phyloP scores from a whole-genome alignment of 2,329 filamentous ascomycete genomes.

The Xylaria sp. region DNA sequence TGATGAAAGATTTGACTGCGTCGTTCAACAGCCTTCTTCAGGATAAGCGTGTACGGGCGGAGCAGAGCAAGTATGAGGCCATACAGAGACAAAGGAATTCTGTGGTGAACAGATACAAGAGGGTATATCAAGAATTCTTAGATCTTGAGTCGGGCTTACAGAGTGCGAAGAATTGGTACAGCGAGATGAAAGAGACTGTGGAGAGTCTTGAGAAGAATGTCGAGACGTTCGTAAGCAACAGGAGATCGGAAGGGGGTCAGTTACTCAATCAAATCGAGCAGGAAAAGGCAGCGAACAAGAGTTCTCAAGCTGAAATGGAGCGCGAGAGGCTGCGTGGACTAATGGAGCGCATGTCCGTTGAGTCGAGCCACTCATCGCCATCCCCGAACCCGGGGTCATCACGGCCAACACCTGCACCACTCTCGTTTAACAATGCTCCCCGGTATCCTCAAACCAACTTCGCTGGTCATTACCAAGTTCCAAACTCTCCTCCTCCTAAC shows the following conservation, averaged over 20 bases:
- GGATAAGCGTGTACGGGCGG: slow-evolving; percentile 89
- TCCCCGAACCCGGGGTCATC: slow-evolving; percentile 46
- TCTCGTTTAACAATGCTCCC: slow-evolving; percentile 53
- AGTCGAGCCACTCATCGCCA: slow-evolving; percentile 55
- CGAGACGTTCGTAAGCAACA: slow-evolving; percentile 94
- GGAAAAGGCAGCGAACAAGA: slow-evolving; percentile 67
- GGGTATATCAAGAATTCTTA: slow-evolving; percentile 89
- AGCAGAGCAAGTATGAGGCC: slow-evolving; percentile 93
- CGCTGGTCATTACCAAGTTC: slow-evolving; percentile 63
- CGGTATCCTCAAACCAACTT: slow-evolving; percentile 62
- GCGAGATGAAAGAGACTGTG: slow-evolving; percentile 93
- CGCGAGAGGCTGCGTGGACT: slow-evolving; percentile 83
- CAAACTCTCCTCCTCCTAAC: slow-evolving; percentile 60
- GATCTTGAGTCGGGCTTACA: slow-evolving; percentile 85
- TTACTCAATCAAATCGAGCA: slow-evolving; percentile 88
- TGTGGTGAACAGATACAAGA: slow-evolving; percentile 86
- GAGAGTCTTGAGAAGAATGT: slow-evolving; percentile 94
- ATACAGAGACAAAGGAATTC: slow-evolving; percentile 82
- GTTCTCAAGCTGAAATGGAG: slow-evolving; percentile 75
- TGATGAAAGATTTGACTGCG: slow-evolving; percentile 93
- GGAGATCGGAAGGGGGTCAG: slow-evolving; percentile 87
- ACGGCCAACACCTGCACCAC: slow-evolving; percentile 50
- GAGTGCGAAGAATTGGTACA: slow-evolving; percentile 91
- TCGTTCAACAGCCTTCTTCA: slow-evolving; percentile 88
- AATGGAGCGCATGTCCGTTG: slow-evolving; percentile 96